Evolutionary conservation across 129 eudicot species (phyloP).

Genomic region (Chrysanthemum makinoi): DNA sequence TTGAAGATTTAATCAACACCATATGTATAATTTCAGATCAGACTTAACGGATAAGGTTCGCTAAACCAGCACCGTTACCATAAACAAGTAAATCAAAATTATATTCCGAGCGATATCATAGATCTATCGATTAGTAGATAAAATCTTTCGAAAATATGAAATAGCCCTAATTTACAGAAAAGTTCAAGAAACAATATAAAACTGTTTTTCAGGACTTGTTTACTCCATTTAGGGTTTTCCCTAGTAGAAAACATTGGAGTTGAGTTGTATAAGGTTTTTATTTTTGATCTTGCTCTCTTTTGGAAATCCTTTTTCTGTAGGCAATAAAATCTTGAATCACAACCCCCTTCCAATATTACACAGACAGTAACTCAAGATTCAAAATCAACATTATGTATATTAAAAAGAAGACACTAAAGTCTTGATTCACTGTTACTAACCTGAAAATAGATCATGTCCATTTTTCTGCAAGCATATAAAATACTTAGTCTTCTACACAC

Average conservation of each 20-base stretch:
- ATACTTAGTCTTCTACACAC: neutral
- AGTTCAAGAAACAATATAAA: neutral
- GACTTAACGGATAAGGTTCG: neutral
- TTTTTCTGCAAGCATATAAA: neutral
- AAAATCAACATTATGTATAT: too few species aligned
- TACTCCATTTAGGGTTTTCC: conserved; percentile 8
- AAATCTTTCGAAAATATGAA: too few species aligned
- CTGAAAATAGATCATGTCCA: neutral
- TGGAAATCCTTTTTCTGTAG: neutral
- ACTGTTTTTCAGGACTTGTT: neutral
- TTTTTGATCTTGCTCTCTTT: neutral
- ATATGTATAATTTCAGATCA: neutral
- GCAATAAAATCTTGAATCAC: neutral
- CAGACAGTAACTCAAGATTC: too few species aligned
- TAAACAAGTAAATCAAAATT: too few species aligned
- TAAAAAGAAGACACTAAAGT: too few species aligned
- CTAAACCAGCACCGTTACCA: too few species aligned
- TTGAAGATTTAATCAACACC: neutral
- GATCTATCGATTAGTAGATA: neutral
- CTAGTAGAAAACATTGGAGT: neutral
- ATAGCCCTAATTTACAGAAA: neutral
- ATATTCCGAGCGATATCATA: too few species aligned
- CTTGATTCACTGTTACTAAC: too few species aligned
- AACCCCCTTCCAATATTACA: too few species aligned
- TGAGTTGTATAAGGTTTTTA: neutral